Evolutionary conservation across 495 filamentous ascomycete genomes (phyloP).

Genomic region (Rusavskia elegans): DNA sequence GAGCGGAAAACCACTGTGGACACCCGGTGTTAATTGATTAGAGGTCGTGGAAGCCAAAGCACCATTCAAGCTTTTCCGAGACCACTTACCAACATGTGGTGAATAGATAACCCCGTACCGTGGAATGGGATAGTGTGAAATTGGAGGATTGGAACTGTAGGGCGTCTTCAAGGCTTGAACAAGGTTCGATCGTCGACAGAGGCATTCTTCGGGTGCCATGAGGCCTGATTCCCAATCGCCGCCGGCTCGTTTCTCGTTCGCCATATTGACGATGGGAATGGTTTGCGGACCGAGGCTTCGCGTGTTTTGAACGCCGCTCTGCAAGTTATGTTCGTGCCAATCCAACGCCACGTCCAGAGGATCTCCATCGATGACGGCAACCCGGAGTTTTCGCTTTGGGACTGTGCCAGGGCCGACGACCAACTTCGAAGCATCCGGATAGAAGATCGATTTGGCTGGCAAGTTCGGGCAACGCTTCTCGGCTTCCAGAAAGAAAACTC

Average conservation of each 20-base stretch:
- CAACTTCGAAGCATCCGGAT: constrained; percentile 19
- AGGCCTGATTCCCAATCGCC: constrained; percentile 65
- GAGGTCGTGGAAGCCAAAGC: too few species aligned
- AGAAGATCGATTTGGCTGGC: constrained; percentile 31
- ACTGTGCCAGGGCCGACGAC: constrained; percentile 11
- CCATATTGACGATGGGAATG: constrained; percentile 57
- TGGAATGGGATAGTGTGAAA: constrained; percentile 51
- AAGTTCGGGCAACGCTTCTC: constrained; percentile 30
- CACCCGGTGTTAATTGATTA: too few species aligned
- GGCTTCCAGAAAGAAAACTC: constrained; percentile 43
- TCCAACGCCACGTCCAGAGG: constrained; percentile 52
- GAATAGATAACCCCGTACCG: constrained; percentile 52
- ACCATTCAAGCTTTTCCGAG: too few species aligned
- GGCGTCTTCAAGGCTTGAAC: constrained; percentile 44
- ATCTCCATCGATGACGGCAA: constrained; percentile 44
- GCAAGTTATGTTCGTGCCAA: constrained; percentile 29
- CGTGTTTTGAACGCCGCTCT: neutral
- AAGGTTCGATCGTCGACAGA: constrained; percentile 56
- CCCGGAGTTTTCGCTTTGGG: constrained; percentile 17
- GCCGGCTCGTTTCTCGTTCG: constrained; percentile 57
- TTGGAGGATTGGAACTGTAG: constrained; percentile 19
- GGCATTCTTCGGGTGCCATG: constrained; percentile 55
- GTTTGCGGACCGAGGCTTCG: constrained; percentile 6
- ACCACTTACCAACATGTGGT: constrained; percentile 39
- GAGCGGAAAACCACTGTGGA: constrained; percentile 33